Conservation (phyloP, 257 asterid species). For the Nicotiana knightiana region DNA sequence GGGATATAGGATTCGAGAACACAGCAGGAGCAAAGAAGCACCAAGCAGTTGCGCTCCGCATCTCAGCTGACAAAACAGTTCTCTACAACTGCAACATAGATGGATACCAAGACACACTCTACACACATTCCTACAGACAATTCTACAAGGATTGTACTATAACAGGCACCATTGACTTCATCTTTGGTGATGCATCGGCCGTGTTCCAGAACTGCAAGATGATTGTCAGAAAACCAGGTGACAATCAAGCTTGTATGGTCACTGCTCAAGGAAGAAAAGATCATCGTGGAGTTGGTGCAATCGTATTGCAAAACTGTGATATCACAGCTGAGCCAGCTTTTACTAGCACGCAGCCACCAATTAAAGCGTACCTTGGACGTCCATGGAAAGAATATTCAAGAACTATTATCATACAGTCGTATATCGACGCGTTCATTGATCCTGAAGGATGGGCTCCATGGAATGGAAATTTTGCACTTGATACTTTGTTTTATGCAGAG, state of each 20-base stretch:
- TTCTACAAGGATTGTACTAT: conserved; percentile 61
- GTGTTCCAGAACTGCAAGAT: conserved; percentile 58
- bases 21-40: conserved; percentile 58
- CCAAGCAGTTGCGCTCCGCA: conserved; percentile 75
- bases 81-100: conserved; percentile 63
- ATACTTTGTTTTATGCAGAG: conserved; percentile 68
- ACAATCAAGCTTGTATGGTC: conserved; percentile 69
- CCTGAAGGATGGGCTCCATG: conserved; percentile 61
- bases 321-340: conserved; percentile 46
- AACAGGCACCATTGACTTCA: conserved; percentile 71
- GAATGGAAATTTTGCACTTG: conserved; percentile 48
- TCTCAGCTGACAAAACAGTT: conserved; percentile 52
- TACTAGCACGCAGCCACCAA: conserved; percentile 6
- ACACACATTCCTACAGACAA: conserved; percentile 66
- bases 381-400: conserved; percentile 54
- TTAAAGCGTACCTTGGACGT: conserved; percentile 36
- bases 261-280: conserved; percentile 88
- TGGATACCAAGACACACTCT: conserved; percentile 72
- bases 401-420: conserved; percentile 41
- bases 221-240: conserved; percentile 58
- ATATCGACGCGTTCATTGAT: conserved; percentile 25
- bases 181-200: conserved; percentile 69
- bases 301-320: conserved; percentile 41
- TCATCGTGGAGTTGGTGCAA: conserved; percentile 38
- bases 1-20: conserved; percentile 72